Evolutionary conservation across 2,329 filamentous ascomycete genomes (phyloP).

Genomic region (Coniochaeta ligniaria): DNA sequence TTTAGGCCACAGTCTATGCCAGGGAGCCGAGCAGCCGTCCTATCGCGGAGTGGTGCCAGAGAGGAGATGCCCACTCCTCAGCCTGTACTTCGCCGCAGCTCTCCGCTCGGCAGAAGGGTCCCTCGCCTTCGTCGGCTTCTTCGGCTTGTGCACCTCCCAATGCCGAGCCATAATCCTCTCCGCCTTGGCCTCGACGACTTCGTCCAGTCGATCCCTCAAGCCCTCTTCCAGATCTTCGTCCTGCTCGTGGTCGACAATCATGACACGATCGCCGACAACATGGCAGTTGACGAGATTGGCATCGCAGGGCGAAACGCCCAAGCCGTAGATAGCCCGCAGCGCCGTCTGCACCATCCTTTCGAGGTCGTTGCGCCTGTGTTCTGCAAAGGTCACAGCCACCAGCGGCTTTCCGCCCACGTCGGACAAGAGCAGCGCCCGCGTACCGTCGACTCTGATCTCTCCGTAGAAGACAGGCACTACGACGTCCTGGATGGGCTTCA

Average conservation of each 20-base stretch:
- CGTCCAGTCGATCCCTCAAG: constrained; percentile 6
- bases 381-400: background rate
- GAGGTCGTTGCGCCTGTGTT: background rate
- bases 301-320: background rate
- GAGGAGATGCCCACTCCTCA: too few relatives aligned
- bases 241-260: constrained; percentile 13
- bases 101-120: background rate
- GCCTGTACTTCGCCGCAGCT: too few relatives aligned
- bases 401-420: background rate
- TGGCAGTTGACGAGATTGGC: background rate
- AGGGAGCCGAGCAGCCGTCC: background rate
- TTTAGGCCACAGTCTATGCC: too few relatives aligned
- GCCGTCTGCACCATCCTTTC: background rate
- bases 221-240: constrained; percentile 8
- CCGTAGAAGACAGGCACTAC: background rate
- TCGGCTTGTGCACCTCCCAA: background rate
- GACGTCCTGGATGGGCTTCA: background rate
- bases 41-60: too few relatives aligned
- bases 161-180: background rate
- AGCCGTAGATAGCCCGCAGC: background rate
- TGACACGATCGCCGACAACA: background rate
- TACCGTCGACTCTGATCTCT: background rate
- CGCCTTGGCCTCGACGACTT: constrained; percentile 3
- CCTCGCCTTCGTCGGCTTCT: background rate
- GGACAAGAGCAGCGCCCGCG: background rate